Percentiles rank a stretch among this genome's conserved stretches.
Conservation (phyloP, 2,329 filamentous ascomycete genomes). For the Aureobasidium sp. region DNA sequence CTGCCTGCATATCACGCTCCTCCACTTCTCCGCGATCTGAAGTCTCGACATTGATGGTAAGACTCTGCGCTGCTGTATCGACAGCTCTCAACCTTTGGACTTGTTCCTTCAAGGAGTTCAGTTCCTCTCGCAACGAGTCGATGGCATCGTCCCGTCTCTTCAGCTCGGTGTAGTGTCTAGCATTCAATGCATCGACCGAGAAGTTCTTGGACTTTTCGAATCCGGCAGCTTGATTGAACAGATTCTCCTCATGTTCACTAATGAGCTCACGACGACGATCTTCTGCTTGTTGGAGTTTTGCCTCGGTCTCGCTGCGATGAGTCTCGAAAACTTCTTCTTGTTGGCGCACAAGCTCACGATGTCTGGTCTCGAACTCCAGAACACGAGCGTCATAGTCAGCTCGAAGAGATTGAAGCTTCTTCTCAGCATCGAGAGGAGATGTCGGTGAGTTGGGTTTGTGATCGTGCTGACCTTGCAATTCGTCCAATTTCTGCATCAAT, state of each 20-base stretch:
- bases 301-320: neutral
- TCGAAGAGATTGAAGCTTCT: neutral
- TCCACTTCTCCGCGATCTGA: neutral
- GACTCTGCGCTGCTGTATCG: neutral
- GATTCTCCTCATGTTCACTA: neutral
- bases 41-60: neutral
- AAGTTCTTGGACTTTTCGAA: neutral
- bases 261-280: neutral
- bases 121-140: neutral
- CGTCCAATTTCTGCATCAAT: neutral
- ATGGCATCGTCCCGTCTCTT: neutral
- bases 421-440: neutral
- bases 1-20: neutral
- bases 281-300: neutral
- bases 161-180: neutral
- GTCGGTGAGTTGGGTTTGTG: neutral
- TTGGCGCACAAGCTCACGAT: constrained; percentile 1
- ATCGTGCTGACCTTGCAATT: neutral
- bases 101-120: neutral
- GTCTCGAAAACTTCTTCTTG: neutral
- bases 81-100: neutral
- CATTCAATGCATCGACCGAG: neutral
- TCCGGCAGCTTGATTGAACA: neutral
- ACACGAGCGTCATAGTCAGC: constrained; percentile 4
- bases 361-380: neutral